Evolutionary conservation across 345 rosid genomes (phyloP).

Genomic region (Gossypium ekmanianum): DNA sequence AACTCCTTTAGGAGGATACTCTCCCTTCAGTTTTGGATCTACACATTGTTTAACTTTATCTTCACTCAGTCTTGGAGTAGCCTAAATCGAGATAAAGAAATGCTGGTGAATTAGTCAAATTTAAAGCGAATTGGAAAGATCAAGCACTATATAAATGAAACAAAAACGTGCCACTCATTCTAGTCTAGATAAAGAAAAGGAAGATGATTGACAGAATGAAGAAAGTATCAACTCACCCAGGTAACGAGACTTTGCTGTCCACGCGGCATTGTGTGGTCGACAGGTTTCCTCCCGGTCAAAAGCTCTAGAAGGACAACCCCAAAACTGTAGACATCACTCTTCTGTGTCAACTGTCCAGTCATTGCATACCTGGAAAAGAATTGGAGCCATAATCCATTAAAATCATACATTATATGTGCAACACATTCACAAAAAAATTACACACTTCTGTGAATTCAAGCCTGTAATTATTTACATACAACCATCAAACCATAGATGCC

Average conservation of each 20-base stretch:
- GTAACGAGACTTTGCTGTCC: constrained; percentile 98
- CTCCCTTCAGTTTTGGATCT: constrained; percentile 94
- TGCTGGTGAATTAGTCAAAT: background rate
- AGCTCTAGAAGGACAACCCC: constrained; percentile 99
- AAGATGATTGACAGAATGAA: background rate
- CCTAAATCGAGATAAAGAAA: constrained; percentile 34
- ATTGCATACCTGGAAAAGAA: constrained; percentile 72
- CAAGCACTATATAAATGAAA: background rate
- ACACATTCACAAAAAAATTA: background rate
- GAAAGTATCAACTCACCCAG: constrained; percentile 52
- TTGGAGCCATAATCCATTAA: constrained; percentile 5
- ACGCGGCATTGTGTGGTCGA: constrained; percentile 99
- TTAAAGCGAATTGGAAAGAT: background rate
- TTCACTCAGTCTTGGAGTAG: constrained; percentile 96
- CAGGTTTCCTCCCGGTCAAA: constrained; percentile 96
- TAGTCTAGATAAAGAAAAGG: background rate
- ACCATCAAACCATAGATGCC: background rate
- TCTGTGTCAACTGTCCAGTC: constrained; percentile 98
- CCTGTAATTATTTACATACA: background rate
- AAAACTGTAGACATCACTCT: constrained; percentile 96
- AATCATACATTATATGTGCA: background rate
- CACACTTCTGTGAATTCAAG: background rate
- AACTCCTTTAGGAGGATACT: constrained; percentile 91
- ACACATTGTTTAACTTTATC: constrained; percentile 98
- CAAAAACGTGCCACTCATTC: background rate